Base-by-base conservation (phyloP, 805 yeast genomes). In the Maudiozyma turicensis region DNA sequence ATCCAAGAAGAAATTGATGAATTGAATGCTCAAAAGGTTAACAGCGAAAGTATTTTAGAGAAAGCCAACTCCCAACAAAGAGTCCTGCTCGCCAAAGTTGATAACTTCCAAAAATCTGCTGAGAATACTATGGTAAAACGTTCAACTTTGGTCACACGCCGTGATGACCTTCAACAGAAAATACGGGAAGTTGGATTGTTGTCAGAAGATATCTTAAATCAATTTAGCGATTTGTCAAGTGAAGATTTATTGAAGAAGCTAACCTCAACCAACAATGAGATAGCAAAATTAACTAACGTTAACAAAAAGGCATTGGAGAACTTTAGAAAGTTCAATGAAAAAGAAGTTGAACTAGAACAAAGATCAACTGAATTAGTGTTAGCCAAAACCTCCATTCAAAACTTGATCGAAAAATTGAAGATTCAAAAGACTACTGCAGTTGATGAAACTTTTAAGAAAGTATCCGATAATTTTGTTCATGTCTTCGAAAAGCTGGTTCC, bases 301-400 rank as follows among this genome's bases (percentile, higher is more conserved):
- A 91, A 91, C 68, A 85, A 84, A 62, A 86, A 88, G 59, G 96
- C 98, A 0, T 71, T 85, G 55, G 97, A 90, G 57, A 96, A 90
- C 60, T 86, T 76, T 60, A 68, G 74, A 45, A 80, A 78, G 40
- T 89, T 88, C 61, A 77, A 84, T 15, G 79, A 76, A 50, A 93
- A 90, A 64, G 74, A 84, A 48, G 82, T 78, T 44, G 84, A 81
- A 5, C 70, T 91, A 50, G 74, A 74, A 0, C 70, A 68, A 28
- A 79, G 97, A 57, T 75, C 85, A 37, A 69, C 69, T 14, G 95
- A 87, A 52, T 72, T 91, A 37, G 84, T 78, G 28, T 73, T 70
- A 40, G 86, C 96, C 1, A 81, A 80, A 49, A 74, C 66, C 3
- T 81, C 95, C 0, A 87, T 93, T 55, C 84, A 83, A 53, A 75